Base-by-base conservation (phyloP, 2,329 filamentous ascomycete species). In the Grosmannia serpens region DNA sequence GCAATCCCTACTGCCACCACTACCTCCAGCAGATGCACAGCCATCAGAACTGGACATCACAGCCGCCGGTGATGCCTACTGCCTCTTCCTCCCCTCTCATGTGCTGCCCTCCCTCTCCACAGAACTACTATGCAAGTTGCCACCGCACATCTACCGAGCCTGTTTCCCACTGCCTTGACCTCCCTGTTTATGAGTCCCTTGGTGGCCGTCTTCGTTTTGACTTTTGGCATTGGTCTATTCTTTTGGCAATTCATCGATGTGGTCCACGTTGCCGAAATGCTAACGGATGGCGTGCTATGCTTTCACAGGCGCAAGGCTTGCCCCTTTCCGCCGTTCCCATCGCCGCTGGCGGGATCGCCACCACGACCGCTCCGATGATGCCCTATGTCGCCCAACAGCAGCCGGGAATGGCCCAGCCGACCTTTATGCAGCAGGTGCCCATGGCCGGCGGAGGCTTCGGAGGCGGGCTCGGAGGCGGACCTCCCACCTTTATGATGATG, bases 401-500 rank as follows among this genome's bases (percentile, higher is more conserved):
- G 29, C 57, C 59, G 15, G 60, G 58, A 33, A 50, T 61, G 53
- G 53, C 44, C 2, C 57, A 59, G 27, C 35, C 57, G 2, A 17
- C 56, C n/a, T 52, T 58, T n/a, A 26, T 56, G 0, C 50, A 50
- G 53, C 54, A 56, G 41, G 22, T 55, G 2, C 47, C 62, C 38
- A 29, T 59, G 20, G 55, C 61, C 33, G 62, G 62, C 33, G 58
- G 57, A 26, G 53, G 52, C 29, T 58, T 33, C 27, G 41, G 44
- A 22, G 46, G 33, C 3, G 55, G 53, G 38, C 26, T 57, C 58
- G 51, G 62, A 59, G 56, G 63, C 57, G 53, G 52, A 31, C 54
- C 54, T 20, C 57, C 60, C 11, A 49, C 61, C 10, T 69, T 69
- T 62, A 63, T 73, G 64, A 66, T 74, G 56, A 63, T 62, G 59